Evolutionary conservation across 2,329 filamentous ascomycete genomes (phyloP).

Genomic region (Cladophialophora exuberans): DNA sequence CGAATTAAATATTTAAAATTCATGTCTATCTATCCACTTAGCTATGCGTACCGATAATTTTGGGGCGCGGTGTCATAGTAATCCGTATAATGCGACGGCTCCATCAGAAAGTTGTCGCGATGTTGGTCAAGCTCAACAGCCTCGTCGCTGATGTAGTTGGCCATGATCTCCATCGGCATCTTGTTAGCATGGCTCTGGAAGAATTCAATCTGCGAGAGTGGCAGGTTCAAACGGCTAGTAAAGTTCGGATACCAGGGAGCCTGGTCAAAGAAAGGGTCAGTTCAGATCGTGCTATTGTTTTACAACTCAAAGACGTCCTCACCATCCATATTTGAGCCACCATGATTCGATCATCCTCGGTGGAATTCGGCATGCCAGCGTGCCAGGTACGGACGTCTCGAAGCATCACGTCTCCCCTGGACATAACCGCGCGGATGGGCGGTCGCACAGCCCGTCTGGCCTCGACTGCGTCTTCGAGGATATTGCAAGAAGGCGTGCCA

Average conservation of each 20-base stretch:
- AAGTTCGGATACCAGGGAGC: constrained; percentile 16
- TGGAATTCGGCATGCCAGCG: constrained; percentile 40
- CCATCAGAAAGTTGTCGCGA: constrained; percentile 16
- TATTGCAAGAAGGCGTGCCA: constrained; percentile 25
- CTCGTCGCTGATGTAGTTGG: constrained; percentile 12
- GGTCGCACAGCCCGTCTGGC: constrained; percentile 34
- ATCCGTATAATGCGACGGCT: constrained; percentile 11
- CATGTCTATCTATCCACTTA: constrained; percentile 1
- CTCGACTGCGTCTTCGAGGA: constrained; percentile 27
- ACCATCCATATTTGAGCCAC: constrained; percentile 28
- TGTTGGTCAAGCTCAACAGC: constrained; percentile 16
- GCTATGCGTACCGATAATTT: constrained; percentile 15
- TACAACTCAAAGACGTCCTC: neutral
- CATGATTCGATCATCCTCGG: constrained; percentile 36
- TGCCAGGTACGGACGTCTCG: constrained; percentile 40
- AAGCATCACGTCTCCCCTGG: constrained; percentile 37
- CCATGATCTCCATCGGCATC: constrained; percentile 16
- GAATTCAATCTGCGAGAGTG: constrained; percentile 6
- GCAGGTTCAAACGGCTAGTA: constrained; percentile 8
- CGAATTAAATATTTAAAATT: too few relatives aligned
- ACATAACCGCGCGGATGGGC: constrained; percentile 30
- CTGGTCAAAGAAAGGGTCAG: constrained; percentile 7
- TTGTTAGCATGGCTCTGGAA: constrained; percentile 15
- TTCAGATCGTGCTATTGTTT: too few relatives aligned
- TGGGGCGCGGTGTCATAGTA: constrained; percentile 14